phyloP scores from a whole-genome alignment of 2,329 filamentous ascomycete genomes.

The Aureobasidium uvarum region DNA sequence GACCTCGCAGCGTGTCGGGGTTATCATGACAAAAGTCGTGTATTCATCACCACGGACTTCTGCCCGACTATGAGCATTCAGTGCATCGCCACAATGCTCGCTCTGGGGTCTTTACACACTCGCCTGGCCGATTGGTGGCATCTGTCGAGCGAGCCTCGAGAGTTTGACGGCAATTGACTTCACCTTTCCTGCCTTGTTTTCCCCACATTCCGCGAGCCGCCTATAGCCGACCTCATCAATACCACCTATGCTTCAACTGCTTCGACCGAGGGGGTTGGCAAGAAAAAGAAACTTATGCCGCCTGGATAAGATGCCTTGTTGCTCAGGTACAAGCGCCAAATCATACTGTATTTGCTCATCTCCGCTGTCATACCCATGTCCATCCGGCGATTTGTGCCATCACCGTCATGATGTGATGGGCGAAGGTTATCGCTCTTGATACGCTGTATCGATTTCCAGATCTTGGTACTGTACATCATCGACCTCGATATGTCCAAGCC shows the following conservation, averaged over 20 bases:
- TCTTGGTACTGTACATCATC: neutral
- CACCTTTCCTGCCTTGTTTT: neutral
- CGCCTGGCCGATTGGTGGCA: neutral
- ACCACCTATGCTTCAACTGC: no score
- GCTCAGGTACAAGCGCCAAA: neutral
- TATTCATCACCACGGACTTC: neutral
- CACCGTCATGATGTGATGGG: neutral
- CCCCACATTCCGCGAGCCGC: conserved; percentile 12
- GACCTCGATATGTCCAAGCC: neutral
- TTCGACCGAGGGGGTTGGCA: neutral
- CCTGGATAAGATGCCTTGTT: no score
- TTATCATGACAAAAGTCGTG: neutral
- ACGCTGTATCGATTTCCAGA: neutral
- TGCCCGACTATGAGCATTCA: neutral
- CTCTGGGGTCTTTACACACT: neutral
- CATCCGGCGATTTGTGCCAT: neutral
- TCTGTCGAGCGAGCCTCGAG: neutral
- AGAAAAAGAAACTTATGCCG: neutral
- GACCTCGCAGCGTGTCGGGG: neutral
- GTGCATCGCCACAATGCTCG: neutral
- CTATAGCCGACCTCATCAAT: neutral
- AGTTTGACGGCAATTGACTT: neutral
- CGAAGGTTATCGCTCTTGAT: neutral
- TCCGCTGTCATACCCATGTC: neutral
- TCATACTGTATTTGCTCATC: neutral